A percentile compares a stretch with the other conserved stretches of the same genome.
Conservation (phyloP, 768 basidiomycete genomes). For the Leccinum pellstonianum region DNA sequence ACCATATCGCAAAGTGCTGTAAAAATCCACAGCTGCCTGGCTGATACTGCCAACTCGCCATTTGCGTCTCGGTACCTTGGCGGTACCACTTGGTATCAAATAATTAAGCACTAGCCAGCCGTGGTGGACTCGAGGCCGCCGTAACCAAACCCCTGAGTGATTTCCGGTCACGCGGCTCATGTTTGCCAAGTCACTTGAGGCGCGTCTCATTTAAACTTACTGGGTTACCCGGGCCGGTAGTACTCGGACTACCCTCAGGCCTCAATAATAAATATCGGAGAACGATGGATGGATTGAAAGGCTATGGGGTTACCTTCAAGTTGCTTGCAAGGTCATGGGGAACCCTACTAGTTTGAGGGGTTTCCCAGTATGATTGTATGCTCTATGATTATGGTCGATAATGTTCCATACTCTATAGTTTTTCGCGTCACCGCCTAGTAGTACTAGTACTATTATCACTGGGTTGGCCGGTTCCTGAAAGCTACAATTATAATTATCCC, state of each 20-base stretch:
- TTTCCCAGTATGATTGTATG: neutral
- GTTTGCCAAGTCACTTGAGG: neutral
- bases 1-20: too few species aligned
- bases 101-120: neutral
- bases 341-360: too few species aligned
- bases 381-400: conserved; percentile 1
- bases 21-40: neutral
- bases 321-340: too few species aligned
- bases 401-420: neutral
- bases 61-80: neutral
- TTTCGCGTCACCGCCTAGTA: too few species aligned
- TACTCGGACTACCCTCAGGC: too few species aligned
- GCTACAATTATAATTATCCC: too few species aligned
- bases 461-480: too few species aligned
- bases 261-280: too few species aligned
- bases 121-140: neutral
- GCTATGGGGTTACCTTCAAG: too few species aligned
- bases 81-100: neutral
- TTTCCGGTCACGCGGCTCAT: neutral
- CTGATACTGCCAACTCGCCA: neutral
- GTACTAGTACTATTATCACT: too few species aligned
- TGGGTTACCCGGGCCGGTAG: neutral
- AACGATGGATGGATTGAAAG: too few species aligned
- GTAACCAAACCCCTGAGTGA: conserved; percentile 5
- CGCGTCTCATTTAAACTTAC: neutral